A percentile compares a stretch with the other conserved stretches of the same genome.
These are phyloP conservation scores for Globisporangium irregulare DNA, from an alignment of 352 stramenopile species.

Conservation along the genomic window DNA sequence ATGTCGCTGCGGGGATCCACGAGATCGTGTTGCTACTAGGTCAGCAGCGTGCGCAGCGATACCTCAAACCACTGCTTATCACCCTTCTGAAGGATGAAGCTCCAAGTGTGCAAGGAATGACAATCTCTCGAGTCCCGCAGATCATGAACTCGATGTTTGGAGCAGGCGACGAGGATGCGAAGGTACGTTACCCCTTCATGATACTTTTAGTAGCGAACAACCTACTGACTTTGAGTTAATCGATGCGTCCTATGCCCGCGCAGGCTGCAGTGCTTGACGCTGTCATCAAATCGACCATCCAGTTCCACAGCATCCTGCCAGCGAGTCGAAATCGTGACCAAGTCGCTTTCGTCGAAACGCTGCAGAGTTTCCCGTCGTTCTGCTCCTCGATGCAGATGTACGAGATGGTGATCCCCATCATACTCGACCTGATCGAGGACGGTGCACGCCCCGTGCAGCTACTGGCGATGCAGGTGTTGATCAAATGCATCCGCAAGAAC, in stretches of 20 bases:
- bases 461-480: slow-evolving; percentile 55
- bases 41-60: slow-evolving; percentile 54
- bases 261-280: slow-evolving; percentile 52
- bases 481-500: slow-evolving; percentile 69
- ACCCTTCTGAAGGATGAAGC: slow-evolving; percentile 68
- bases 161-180: slow-evolving; percentile 59
- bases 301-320: slow-evolving; percentile 71
- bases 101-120: slow-evolving; percentile 53
- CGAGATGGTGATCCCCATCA: slow-evolving; percentile 53
- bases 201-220: not conserved
- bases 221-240: not conserved
- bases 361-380: slow-evolving; percentile 49
- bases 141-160: slow-evolving; percentile 53
- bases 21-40: slow-evolving; percentile 66
- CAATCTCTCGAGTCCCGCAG: slow-evolving; percentile 48
- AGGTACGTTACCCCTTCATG: slow-evolving; percentile 29
- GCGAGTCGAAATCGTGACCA: slow-evolving; percentile 70
- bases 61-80: slow-evolving; percentile 56
- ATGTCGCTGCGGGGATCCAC: slow-evolving; percentile 70
- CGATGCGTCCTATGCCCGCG: not conserved
- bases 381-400: slow-evolving; percentile 23
- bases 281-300: slow-evolving; percentile 59
- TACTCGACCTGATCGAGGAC: slow-evolving; percentile 80
- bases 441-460: slow-evolving; percentile 71
- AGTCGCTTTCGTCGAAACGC: slow-evolving; percentile 56